A percentile compares a stretch with the other conserved stretches of the same genome.
Evolutionary conservation across 768 basidiomycete genomes (phyloP).

Genomic region (Melanogaster broomeanus): DNA sequence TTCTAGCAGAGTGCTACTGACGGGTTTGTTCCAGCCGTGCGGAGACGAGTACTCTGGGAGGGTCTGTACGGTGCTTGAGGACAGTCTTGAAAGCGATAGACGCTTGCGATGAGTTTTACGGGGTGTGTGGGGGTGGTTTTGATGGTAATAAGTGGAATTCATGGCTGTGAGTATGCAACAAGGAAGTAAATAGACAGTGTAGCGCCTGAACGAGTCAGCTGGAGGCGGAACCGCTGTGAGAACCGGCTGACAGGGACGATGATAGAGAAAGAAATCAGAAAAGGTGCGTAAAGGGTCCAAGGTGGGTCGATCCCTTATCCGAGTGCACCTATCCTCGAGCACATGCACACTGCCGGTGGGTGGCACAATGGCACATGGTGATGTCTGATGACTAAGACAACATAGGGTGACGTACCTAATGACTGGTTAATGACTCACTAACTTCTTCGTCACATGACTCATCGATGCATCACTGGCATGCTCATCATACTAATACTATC

Average conservation of each 20-base stretch:
- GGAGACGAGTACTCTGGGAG: slow-evolving; percentile 65
- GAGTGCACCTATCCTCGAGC: neutral
- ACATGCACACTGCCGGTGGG: neutral
- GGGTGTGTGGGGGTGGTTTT: slow-evolving; percentile 14
- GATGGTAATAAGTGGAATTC: slow-evolving; percentile 16
- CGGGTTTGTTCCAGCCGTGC: slow-evolving; percentile 19
- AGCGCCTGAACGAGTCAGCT: slow-evolving; percentile 7
- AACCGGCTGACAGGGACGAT: slow-evolving; percentile 5
- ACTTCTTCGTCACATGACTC: too few relatives aligned
- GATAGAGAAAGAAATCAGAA: slow-evolving; percentile 1
- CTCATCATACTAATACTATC: too few relatives aligned
- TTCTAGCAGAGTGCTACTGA: slow-evolving; percentile 20
- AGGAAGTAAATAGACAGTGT: neutral
- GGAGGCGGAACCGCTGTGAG: slow-evolving; percentile 13
- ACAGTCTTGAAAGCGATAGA: slow-evolving; percentile 55
- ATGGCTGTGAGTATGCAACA: slow-evolving; percentile 7
- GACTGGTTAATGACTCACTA: too few relatives aligned
- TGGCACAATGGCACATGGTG: neutral
- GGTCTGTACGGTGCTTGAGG: slow-evolving; percentile 65
- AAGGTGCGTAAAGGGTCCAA: neutral
- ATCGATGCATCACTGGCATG: too few relatives aligned
- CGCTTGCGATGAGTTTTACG: slow-evolving; percentile 56
- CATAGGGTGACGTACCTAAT: too few relatives aligned
- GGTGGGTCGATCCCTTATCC: neutral
- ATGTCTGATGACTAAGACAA: slow-evolving; percentile 24